Conservation (phyloP, 495 filamentous ascomycete species). For the Penicillium bovifimosum region DNA sequence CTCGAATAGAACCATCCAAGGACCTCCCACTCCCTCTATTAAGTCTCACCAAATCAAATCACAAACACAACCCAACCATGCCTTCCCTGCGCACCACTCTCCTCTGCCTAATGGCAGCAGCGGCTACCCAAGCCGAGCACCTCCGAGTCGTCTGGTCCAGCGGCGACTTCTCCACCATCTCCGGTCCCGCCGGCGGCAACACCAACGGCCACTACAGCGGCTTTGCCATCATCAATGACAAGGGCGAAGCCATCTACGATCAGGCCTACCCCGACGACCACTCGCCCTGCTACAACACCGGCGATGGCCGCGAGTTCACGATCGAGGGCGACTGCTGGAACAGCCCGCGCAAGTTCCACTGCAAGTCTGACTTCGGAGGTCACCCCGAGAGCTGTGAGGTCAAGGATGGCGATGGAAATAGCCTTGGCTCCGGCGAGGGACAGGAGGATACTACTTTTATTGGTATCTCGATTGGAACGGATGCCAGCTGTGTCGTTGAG, state of each 20-base stretch:
- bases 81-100: conserved; percentile 4
- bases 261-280: conserved; percentile 12
- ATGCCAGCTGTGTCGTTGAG: conserved; percentile 17
- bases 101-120: conserved; percentile 8
- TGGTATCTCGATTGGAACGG: conserved; percentile 15
- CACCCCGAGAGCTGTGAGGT: conserved; percentile 18
- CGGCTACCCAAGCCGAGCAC: conserved; percentile 13
- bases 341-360: conserved; percentile 16
- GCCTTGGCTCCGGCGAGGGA: conserved; percentile 11
- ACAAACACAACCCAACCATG: too few species aligned
- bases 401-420: conserved; percentile 15
- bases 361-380: conserved; percentile 13
- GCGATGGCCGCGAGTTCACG: conserved; percentile 14
- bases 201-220: conserved; percentile 9
- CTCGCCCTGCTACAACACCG: conserved; percentile 16
- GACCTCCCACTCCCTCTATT: not conserved
- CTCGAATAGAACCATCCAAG: not conserved
- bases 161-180: conserved; percentile 16
- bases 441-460: conserved; percentile 15
- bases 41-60: too few species aligned
- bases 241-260: conserved; percentile 16
- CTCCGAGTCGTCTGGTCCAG: conserved; percentile 14
- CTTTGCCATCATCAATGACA: conserved; percentile 15
- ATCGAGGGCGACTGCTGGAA: conserved; percentile 22
- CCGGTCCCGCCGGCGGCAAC: conserved; percentile 14